A percentile compares a stretch with the other conserved stretches of the same genome.
phyloP scores from a whole-genome alignment of 2,329 filamentous ascomycete species.

The Fusarium abutilonis region DNA sequence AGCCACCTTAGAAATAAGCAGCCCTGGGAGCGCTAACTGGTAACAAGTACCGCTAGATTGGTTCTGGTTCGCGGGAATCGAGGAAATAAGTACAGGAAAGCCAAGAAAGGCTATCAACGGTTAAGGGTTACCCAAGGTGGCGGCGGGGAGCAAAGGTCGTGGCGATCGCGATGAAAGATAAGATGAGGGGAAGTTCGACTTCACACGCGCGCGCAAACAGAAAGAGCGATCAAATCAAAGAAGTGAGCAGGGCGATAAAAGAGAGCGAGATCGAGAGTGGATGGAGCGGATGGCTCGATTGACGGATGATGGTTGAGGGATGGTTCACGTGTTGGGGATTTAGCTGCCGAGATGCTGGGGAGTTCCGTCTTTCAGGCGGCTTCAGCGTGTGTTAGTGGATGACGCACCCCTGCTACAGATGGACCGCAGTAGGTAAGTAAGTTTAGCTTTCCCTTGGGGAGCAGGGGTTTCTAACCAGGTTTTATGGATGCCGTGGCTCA shows the following conservation, averaged over 20 bases:
- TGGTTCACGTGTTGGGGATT: constrained; percentile 46
- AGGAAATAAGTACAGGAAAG: constrained; percentile 15
- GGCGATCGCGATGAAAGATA: constrained; percentile 2
- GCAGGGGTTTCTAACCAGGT: constrained; percentile 4
- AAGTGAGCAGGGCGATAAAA: constrained; percentile 14
- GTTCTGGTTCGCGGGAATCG: constrained; percentile 9
- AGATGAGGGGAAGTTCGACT: constrained; percentile 7
- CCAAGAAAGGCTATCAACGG: constrained; percentile 22
- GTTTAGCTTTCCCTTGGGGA: background rate
- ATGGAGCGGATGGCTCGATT: constrained; percentile 28
- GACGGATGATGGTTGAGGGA: constrained; percentile 44
- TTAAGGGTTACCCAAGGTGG: background rate
- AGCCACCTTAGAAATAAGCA: constrained; percentile 34
- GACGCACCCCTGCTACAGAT: constrained; percentile 5
- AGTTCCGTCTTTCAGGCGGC: constrained; percentile 20
- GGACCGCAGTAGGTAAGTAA: background rate
- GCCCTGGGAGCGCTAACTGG: constrained; percentile 28
- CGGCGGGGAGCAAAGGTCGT: constrained; percentile 6
- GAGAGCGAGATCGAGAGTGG: constrained; percentile 17
- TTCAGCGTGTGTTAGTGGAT: constrained; percentile 6
- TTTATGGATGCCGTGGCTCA: constrained; percentile 29
- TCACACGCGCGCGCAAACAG: constrained; percentile 21
- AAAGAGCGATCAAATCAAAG: constrained; percentile 10
- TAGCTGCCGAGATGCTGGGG: constrained; percentile 42
- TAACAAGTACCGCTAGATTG: constrained; percentile 16